phyloP scores from a whole-genome alignment of 148 eudicot species.

The Suaeda aralocaspica region DNA sequence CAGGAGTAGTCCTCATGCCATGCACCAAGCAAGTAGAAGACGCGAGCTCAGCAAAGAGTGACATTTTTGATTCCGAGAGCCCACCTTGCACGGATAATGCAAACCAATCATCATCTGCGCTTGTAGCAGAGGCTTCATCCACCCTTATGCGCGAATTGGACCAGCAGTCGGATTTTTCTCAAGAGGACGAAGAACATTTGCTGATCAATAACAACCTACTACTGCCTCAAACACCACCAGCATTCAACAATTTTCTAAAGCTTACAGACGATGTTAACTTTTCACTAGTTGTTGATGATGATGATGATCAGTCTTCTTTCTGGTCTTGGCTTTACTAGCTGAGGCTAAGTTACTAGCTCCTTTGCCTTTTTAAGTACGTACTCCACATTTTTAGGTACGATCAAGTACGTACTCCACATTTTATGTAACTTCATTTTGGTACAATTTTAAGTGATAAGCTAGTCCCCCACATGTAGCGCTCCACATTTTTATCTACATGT shows the following conservation, averaged over 20 bases:
- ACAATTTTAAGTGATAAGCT: too few relatives aligned
- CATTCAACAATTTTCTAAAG: conserved; percentile 18
- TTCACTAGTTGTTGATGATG: conserved; percentile 30
- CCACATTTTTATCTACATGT: too few relatives aligned
- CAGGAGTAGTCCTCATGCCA: neutral
- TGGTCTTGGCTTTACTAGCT: conserved; percentile 57
- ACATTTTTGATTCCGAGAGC: conserved; percentile 60
- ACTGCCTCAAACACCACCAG: conserved; percentile 17
- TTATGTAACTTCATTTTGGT: too few relatives aligned
- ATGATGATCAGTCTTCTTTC: conserved; percentile 40
- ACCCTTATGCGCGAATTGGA: conserved; percentile 27
- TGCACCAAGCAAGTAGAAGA: conserved; percentile 42
- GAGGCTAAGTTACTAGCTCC: too few relatives aligned
- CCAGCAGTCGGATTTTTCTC: conserved; percentile 33
- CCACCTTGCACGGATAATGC: conserved; percentile 36
- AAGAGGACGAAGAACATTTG: conserved; percentile 35
- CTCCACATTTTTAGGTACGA: too few relatives aligned
- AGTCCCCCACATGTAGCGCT: too few relatives aligned
- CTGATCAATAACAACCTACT: conserved; percentile 28
- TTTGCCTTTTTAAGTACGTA: neutral
- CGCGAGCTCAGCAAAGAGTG: conserved; percentile 60
- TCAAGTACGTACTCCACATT: too few relatives aligned
- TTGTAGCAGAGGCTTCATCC: conserved; percentile 31
- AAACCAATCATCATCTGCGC: conserved; percentile 15
- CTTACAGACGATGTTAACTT: conserved; percentile 30